phyloP scores from a whole-genome alignment of 768 basidiomycete genomes.

The Cystoderma amianthinum region DNA sequence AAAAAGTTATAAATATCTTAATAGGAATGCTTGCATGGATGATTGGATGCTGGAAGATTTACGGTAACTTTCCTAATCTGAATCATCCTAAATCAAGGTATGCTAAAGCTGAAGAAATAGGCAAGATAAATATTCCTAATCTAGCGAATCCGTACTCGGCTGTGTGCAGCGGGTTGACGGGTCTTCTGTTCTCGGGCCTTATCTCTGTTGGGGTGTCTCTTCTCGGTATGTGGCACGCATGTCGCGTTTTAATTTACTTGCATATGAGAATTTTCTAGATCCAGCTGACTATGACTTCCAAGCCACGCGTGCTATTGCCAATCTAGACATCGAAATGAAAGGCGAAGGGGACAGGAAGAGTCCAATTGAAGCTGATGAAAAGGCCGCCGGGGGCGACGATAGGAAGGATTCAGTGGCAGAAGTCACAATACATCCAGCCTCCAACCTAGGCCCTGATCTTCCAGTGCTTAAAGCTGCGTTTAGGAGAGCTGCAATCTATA shows the following conservation, averaged over 20 bases:
- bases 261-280: constrained; percentile 9
- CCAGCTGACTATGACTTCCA: constrained; percentile 31
- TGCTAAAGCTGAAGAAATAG: no score
- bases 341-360: constrained; percentile 8
- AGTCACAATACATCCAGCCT: not conserved
- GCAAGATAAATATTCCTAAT: constrained; percentile 25
- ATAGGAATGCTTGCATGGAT: no score
- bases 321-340: constrained; percentile 14
- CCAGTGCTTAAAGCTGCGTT: constrained; percentile 18
- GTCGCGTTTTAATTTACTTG: not conserved
- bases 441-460: constrained; percentile 3
- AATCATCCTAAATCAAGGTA: no score
- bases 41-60: no score
- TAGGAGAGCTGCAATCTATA: no score
- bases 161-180: constrained; percentile 28
- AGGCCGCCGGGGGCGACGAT: not conserved
- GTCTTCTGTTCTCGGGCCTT: constrained; percentile 28
- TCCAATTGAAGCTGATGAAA: not conserved
- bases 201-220: constrained; percentile 26
- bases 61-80: no score
- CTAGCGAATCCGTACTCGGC: constrained; percentile 32
- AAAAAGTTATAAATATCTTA: no score
- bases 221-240: constrained; percentile 17
- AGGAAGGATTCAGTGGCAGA: constrained; percentile 1
- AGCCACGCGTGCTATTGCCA: constrained; percentile 24